A percentile compares a stretch with the other conserved stretches of the same genome.
These are phyloP conservation scores for Polytrichum commune DNA, from an alignment of 225 moss, liverwort and hornwort genomes.

Conservation along the genomic window DNA sequence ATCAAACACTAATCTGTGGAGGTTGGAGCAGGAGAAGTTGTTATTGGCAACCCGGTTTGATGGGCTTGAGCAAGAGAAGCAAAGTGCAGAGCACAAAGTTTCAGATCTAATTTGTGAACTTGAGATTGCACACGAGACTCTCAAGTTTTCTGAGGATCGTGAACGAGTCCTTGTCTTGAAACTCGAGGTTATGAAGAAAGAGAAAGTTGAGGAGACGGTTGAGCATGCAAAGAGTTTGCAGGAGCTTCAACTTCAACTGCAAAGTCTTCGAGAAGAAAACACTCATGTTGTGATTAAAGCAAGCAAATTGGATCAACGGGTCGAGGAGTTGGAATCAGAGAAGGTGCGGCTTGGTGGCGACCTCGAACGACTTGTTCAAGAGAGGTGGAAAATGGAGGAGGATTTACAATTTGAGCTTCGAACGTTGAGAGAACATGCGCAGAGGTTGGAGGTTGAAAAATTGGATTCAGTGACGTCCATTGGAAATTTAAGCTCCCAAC, in stretches of 20 bases:
- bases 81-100: constrained; percentile 9
- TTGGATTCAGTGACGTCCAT: constrained; percentile 10
- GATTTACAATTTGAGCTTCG: constrained; percentile 28
- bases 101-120: constrained; percentile 4
- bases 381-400: constrained; percentile 19
- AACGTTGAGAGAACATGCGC: constrained; percentile 35
- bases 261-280: constrained; percentile 40
- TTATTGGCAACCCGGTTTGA: neutral
- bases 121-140: neutral
- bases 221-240: neutral
- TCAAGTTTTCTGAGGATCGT: neutral
- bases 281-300: constrained; percentile 33
- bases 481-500: constrained; percentile 22
- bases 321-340: constrained; percentile 28
- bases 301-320: constrained; percentile 28
- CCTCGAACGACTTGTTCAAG: constrained; percentile 28
- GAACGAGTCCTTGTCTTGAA: constrained; percentile 15
- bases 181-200: constrained; percentile 21
- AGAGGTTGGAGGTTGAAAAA: constrained; percentile 42
- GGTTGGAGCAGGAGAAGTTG: neutral
- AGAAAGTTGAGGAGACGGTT: neutral
- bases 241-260: constrained; percentile 23
- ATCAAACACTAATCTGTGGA: neutral
- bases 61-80: constrained; percentile 19
- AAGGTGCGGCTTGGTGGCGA: constrained; percentile 24